Conservation (phyloP, 768 basidiomycete genomes). For the Hygrophorus russula region DNA sequence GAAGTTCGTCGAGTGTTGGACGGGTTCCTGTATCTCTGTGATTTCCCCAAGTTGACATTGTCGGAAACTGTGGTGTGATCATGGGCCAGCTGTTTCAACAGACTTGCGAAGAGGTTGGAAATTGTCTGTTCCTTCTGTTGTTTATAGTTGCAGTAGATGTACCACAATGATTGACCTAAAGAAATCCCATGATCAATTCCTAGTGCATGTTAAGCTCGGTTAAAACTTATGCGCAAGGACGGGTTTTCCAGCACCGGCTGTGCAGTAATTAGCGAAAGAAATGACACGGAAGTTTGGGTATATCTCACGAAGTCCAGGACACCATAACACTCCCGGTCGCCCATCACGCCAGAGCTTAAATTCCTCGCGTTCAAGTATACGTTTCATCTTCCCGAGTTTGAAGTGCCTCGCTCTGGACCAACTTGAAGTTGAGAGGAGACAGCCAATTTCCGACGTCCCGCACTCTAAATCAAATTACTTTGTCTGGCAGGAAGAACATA, state of each 20-base stretch:
- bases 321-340: too few species aligned
- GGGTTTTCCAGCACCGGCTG: slow-evolving; percentile 10
- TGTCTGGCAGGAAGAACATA: too few species aligned
- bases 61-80: neutral
- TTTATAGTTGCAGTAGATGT: slow-evolving; percentile 2
- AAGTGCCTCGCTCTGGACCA: slow-evolving; percentile 1
- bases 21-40: neutral
- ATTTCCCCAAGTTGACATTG: neutral
- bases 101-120: neutral
- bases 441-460: slow-evolving; percentile 8
- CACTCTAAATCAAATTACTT: too few species aligned
- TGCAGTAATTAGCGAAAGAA: neutral
- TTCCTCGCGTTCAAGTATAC: slow-evolving; percentile 1
- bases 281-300: too few species aligned
- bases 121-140: slow-evolving; percentile 1
- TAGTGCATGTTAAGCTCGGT: neutral
- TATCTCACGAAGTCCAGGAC: too few species aligned
- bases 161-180: neutral
- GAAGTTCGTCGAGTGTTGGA: slow-evolving; percentile 1
- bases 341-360: slow-evolving; percentile 2
- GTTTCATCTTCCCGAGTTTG: slow-evolving; percentile 1
- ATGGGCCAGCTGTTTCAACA: slow-evolving; percentile 3
- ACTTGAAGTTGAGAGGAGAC: slow-evolving; percentile 8
- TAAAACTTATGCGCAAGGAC: slow-evolving; percentile 1
- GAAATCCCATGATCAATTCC: neutral